Evolutionary conservation across 1,284 basidiomycete genomes (phyloP).

Genomic region (Singerocomus inundabilis): DNA sequence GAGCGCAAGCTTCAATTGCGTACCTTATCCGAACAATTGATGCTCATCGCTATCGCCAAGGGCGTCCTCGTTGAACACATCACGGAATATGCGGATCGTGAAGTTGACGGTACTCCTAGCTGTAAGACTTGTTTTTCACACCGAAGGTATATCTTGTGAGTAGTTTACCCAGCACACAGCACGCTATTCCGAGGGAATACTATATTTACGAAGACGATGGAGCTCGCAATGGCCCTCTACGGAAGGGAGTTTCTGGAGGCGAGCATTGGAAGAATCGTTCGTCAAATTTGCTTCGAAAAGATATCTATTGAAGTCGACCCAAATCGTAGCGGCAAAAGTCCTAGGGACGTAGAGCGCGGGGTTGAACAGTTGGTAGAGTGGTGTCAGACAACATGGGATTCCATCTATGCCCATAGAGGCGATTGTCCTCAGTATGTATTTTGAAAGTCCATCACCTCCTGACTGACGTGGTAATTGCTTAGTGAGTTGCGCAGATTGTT

Average conservation of each 20-base stretch:
- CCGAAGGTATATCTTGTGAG: constrained; percentile 3
- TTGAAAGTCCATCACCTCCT: not conserved
- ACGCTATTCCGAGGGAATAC: constrained; percentile 80
- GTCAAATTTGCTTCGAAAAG: constrained; percentile 66
- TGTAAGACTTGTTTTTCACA: constrained; percentile 43
- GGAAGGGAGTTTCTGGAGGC: constrained; percentile 75
- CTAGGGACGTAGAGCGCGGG: constrained; percentile 62
- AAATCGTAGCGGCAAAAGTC: constrained; percentile 54
- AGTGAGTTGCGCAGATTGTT: constrained; percentile 79
- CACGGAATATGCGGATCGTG: constrained; percentile 60
- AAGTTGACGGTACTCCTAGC: constrained; percentile 61
- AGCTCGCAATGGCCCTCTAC: constrained; percentile 73
- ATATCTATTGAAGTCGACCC: constrained; percentile 79
- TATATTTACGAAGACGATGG: constrained; percentile 77
- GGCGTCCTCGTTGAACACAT: constrained; percentile 65
- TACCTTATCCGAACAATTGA: constrained; percentile 55
- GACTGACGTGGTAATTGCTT: constrained; percentile 14
- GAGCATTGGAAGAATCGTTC: constrained; percentile 67
- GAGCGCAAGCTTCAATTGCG: constrained; percentile 66
- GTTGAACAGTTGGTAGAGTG: constrained; percentile 72
- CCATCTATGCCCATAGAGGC: constrained; percentile 68
- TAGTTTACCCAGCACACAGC: constrained; percentile 48
- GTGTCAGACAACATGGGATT: constrained; percentile 75
- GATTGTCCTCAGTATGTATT: constrained; percentile 72
- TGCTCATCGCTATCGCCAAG: constrained; percentile 66